Evolutionary conservation across 2,329 filamentous ascomycete genomes (phyloP), one percentile per base, ranked within the genome.

Genomic region (Curvularia hawaiiensis): DNA sequence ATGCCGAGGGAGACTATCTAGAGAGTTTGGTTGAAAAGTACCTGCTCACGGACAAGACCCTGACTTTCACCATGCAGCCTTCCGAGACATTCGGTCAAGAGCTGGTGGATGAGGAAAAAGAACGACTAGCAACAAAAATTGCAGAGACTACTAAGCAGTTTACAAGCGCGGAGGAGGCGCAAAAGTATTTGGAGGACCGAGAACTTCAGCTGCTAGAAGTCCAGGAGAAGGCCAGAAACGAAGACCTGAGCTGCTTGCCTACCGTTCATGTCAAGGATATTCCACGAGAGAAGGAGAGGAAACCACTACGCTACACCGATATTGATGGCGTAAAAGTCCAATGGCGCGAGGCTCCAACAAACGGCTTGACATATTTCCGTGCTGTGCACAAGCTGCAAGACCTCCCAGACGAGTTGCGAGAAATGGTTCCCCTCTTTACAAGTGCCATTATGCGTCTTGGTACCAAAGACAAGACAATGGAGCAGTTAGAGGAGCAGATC

Each of bases 1-100:
- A 94, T 64, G 87, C 87, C 1, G 81, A 91, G 71, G 90, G 88
- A 2, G 85, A 86, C 33, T 98, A 98, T 69, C 82, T 99, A 3
- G 93, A 98, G 72, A 82, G 86, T 1, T 79, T 99, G 51, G 81
- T 98, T 68, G 88, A 97, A 68, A 97, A 95, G 73, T 98, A 98
- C 69, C 80, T 98, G 6, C 79, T 97, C 41, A 96, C 92, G 64
- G 90, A 96, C 67, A 90, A 92, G 39, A 92, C 89, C 7, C 80
- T 99, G 63, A 92, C 89, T 0, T 98, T 99, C 70, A 98, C 92
- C 0, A 99, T 99, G 95, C 86, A 88, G 4, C 95, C 95, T 3
- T 92, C 90, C 1, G 80, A 87, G 31, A 87, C 84, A 0, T 98
- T 90, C 69, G 87, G 86, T 48, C 83, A 89, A 50, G 88, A 92